Percentiles rank a stretch among this genome's conserved stretches.
Conservation (phyloP, 2,329 filamentous ascomycete genomes). For the Aspergillus uvarum region DNA sequence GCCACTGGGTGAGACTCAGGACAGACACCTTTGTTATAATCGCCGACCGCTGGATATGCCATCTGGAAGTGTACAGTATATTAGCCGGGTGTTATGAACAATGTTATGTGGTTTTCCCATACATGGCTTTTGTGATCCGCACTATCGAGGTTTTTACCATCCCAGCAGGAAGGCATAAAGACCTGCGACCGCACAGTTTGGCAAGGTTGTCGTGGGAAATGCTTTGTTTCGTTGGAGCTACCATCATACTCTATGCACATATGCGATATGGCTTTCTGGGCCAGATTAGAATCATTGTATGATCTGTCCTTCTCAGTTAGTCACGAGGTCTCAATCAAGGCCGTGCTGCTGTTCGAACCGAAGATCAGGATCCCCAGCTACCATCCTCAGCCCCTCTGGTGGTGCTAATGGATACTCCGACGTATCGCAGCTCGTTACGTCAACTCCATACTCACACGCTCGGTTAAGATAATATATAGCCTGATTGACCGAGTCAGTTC, state of each 20-base stretch:
- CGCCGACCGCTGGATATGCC: constrained; percentile 35
- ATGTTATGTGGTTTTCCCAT: constrained; percentile 5
- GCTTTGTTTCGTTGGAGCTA: constrained; percentile 46
- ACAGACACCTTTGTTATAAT: constrained; percentile 36
- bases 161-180: constrained; percentile 42
- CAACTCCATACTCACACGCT: constrained; percentile 20
- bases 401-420: constrained; percentile 17
- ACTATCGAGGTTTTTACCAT: constrained; percentile 35
- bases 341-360: constrained; percentile 10
- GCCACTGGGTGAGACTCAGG: constrained; percentile 52
- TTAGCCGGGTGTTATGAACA: background rate
- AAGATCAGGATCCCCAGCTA: constrained; percentile 22
- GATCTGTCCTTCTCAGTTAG: constrained; percentile 11
- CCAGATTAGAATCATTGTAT: constrained; percentile 18
- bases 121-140: constrained; percentile 36
- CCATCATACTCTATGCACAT: constrained; percentile 55
- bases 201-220: constrained; percentile 61
- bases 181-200: constrained; percentile 33
- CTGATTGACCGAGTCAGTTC: constrained; percentile 12
- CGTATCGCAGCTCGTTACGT: constrained; percentile 12
- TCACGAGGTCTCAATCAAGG: background rate
- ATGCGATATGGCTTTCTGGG: constrained; percentile 54
- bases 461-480: constrained; percentile 24
- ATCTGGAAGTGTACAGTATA: constrained; percentile 19
- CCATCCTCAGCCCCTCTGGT: constrained; percentile 24